Conservation (phyloP, 2,329 filamentous ascomycete genomes). For the Hortaea werneckii region DNA sequence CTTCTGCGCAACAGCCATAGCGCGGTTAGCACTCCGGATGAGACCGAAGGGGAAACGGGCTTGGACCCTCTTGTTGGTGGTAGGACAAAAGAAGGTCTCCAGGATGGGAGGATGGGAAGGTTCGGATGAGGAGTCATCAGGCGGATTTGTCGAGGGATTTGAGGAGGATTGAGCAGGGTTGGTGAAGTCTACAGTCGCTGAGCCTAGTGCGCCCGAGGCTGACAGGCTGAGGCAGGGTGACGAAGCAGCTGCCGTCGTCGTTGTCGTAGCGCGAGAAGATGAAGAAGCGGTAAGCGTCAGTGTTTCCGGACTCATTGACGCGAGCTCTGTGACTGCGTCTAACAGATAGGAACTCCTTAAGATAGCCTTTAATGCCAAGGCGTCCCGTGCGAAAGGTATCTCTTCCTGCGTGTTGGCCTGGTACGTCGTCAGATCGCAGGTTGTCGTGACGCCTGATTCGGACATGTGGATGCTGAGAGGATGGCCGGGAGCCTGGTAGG, state of each 20-base stretch:
- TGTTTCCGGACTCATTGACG: conserved; percentile 51
- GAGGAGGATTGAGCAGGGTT: conserved; percentile 17
- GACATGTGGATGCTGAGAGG: conserved; percentile 78
- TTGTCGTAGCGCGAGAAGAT: conserved; percentile 6
- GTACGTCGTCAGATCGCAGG: conserved; percentile 84
- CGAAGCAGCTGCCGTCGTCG: neutral
- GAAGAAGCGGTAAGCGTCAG: conserved; percentile 41
- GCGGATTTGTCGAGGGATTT: too few species aligned
- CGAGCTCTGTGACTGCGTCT: conserved; percentile 60
- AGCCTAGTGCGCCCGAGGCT: conserved; percentile 50
- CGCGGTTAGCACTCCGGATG: conserved; percentile 72
- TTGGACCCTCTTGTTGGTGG: conserved; percentile 35
- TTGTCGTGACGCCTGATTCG: conserved; percentile 78
- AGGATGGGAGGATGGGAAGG: conserved; percentile 37
- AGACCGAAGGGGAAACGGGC: conserved; percentile 80
- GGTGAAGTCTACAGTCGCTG: conserved; percentile 50
- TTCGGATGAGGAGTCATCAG: too few species aligned
- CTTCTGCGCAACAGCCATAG: conserved; percentile 89
- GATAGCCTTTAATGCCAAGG: conserved; percentile 83
- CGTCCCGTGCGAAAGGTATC: conserved; percentile 77
- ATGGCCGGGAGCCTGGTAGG: conserved; percentile 64
- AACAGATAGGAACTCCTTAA: conserved; percentile 69
- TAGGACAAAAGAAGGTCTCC: conserved; percentile 60
- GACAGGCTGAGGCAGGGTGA: conserved; percentile 53
- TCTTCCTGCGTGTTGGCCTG: conserved; percentile 45